These are phyloP conservation scores for Fusarium illudens DNA, from an alignment of 2,329 filamentous ascomycete species.

Conservation along the genomic window DNA sequence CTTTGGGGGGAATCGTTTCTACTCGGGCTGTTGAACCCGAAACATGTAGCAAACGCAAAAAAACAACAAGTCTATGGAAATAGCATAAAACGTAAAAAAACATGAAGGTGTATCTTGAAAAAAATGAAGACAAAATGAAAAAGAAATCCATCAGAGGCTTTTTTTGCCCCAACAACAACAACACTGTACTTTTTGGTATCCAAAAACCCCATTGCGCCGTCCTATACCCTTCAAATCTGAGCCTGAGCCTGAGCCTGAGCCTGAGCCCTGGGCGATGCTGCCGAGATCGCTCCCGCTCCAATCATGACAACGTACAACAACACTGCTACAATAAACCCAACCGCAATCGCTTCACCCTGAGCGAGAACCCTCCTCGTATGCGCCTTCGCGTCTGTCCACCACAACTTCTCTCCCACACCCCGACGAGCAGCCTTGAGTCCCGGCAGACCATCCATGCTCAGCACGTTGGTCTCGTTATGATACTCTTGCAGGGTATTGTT, in stretches of 20 bases:
- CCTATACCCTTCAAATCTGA: slow-evolving; percentile 30
- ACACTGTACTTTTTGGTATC: slow-evolving; percentile 40
- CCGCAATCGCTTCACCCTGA: slow-evolving; percentile 45
- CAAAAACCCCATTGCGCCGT: slow-evolving; percentile 35
- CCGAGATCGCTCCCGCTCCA: slow-evolving; percentile 33
- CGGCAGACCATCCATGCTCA: slow-evolving; percentile 67
- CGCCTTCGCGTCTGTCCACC: slow-evolving; percentile 51
- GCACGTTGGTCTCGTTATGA: slow-evolving; percentile 62
- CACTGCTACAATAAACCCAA: slow-evolving; percentile 46
- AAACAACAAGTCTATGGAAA: slow-evolving; percentile 39
- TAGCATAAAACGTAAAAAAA: slow-evolving; percentile 20
- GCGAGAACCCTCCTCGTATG: slow-evolving; percentile 38
- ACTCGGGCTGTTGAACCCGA: slow-evolving; percentile 37
- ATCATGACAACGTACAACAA: slow-evolving; percentile 43
- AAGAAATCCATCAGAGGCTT: slow-evolving; percentile 9
- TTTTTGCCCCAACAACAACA: slow-evolving; percentile 26
- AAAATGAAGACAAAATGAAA: background rate
- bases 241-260: slow-evolving; percentile 14
- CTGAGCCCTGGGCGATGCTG: slow-evolving; percentile 25
- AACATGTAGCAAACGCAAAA: slow-evolving; percentile 28
- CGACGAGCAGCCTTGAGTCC: slow-evolving; percentile 63
- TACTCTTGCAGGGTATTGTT: slow-evolving; percentile 63
- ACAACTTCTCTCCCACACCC: slow-evolving; percentile 57
- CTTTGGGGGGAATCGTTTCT: slow-evolving; percentile 36
- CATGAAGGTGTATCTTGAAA: slow-evolving; percentile 18